Evolutionary conservation across 2,329 filamentous ascomycete genomes (phyloP).

Genomic region (Didymella glomerata): DNA sequence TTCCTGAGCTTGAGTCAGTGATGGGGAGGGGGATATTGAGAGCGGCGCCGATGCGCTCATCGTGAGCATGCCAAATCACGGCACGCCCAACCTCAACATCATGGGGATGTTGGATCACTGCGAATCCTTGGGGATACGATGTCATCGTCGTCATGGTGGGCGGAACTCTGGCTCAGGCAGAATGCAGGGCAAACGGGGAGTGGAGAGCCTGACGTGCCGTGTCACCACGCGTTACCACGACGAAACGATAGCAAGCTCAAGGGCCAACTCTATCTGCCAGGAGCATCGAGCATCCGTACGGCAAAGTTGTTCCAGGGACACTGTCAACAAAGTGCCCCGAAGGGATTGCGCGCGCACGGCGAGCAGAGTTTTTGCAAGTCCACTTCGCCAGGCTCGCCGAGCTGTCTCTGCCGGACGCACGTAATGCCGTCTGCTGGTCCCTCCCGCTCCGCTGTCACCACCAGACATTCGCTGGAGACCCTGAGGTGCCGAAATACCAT

Average conservation of each 20-base stretch:
- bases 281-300: slow-evolving; percentile 21
- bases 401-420: slow-evolving; percentile 21
- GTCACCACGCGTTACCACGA: slow-evolving; percentile 23
- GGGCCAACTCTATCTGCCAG: slow-evolving; percentile 26
- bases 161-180: slow-evolving; percentile 10
- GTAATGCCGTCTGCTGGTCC: slow-evolving; percentile 24
- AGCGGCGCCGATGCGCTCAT: slow-evolving; percentile 28
- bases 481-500: slow-evolving; percentile 11
- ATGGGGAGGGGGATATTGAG: slow-evolving; percentile 25
- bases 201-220: slow-evolving; percentile 33
- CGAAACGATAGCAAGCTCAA: slow-evolving; percentile 29
- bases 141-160: slow-evolving; percentile 27
- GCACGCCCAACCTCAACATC: slow-evolving; percentile 10
- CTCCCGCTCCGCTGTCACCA: slow-evolving; percentile 26
- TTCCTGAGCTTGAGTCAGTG: slow-evolving; percentile 31
- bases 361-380: slow-evolving; percentile 25
- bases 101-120: slow-evolving; percentile 10
- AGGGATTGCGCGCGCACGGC: slow-evolving; percentile 25
- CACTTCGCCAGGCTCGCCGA: slow-evolving; percentile 18
- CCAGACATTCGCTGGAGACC: slow-evolving; percentile 10
- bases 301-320: slow-evolving; percentile 30
- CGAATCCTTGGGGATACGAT: slow-evolving; percentile 10
- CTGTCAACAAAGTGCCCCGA: slow-evolving; percentile 18
- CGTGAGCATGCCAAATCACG: slow-evolving; percentile 20
- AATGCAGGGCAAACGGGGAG: slow-evolving; percentile 31